A percentile compares a stretch with the other conserved stretches of the same genome.
phyloP scores from a whole-genome alignment of 2,329 filamentous ascomycete genomes.

The Cryphonectria naterciae region DNA sequence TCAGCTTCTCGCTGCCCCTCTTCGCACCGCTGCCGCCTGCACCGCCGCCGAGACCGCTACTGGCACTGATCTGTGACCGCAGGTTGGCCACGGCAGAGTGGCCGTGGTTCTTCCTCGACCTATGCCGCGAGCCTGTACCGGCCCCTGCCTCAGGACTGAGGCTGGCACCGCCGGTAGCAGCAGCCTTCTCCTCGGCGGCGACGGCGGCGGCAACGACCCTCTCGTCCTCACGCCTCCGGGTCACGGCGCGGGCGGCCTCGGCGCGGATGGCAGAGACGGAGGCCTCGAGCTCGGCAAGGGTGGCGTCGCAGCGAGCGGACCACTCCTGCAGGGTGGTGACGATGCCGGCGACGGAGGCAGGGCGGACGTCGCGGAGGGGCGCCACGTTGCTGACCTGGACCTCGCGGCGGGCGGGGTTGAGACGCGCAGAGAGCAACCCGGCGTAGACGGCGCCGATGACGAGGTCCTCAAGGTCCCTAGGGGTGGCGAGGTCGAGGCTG shows the following conservation, averaged over 20 bases:
- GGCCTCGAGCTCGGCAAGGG: constrained; percentile 74
- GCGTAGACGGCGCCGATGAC: constrained; percentile 88
- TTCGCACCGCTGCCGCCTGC: constrained; percentile 20
- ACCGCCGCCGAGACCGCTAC: neutral
- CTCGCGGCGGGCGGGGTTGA: constrained; percentile 75
- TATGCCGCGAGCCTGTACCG: constrained; percentile 16
- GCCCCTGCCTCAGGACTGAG: constrained; percentile 27
- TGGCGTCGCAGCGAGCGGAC: constrained; percentile 76
- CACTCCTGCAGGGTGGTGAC: constrained; percentile 71
- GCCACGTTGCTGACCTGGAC: constrained; percentile 81
- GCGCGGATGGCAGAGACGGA: constrained; percentile 71
- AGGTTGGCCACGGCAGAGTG: constrained; percentile 8
- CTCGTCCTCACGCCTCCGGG: constrained; percentile 52
- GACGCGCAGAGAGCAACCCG: constrained; percentile 77
- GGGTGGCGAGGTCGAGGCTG: constrained; percentile 67
- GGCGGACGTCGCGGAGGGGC: constrained; percentile 82
- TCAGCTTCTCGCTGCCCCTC: constrained; percentile 38
- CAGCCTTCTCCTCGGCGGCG: constrained; percentile 45
- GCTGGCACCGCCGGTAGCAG: constrained; percentile 31
- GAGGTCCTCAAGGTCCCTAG: constrained; percentile 79
- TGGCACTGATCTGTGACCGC: constrained; percentile 7
- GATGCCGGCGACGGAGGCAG: constrained; percentile 71
- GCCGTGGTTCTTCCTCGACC: constrained; percentile 2
- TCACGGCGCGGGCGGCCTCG: constrained; percentile 58
- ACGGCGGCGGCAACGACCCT: constrained; percentile 54